phyloP scores from a whole-genome alignment of 495 filamentous ascomycete genomes.

The Parathielavia hyrcaniae region DNA sequence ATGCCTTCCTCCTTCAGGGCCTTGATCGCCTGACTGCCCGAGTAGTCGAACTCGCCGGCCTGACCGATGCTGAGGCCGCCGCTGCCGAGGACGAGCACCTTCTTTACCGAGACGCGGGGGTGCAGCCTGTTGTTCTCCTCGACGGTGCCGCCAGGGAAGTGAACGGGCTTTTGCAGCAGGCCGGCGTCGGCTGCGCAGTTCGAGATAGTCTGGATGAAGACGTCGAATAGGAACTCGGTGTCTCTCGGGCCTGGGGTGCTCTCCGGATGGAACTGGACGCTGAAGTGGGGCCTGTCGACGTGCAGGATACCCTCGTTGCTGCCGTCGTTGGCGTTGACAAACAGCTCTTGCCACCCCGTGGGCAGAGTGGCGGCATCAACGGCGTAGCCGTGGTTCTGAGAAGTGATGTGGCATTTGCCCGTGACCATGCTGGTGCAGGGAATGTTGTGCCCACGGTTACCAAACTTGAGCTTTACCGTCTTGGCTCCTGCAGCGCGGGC shows the following conservation, averaged over 20 bases:
- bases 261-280: constrained; percentile 97
- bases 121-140: constrained; percentile 69
- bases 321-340: constrained; percentile 95
- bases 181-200: constrained; percentile 53
- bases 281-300: constrained; percentile 79
- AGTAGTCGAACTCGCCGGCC: constrained; percentile 97
- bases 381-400: constrained; percentile 94
- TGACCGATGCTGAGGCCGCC: constrained; percentile 95
- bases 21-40: constrained; percentile 92
- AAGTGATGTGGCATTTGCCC: constrained; percentile 96
- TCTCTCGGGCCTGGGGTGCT: constrained; percentile 94
- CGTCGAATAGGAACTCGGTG: constrained; percentile 93
- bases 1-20: constrained; percentile 94
- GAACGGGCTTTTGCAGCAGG: constrained; percentile 61
- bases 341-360: constrained; percentile 79
- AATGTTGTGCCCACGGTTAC: constrained; percentile 97
- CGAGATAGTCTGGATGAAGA: constrained; percentile 82
- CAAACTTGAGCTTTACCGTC: constrained; percentile 96
- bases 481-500: constrained; percentile 82
- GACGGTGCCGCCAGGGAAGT: constrained; percentile 75
- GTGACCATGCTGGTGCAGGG: constrained; percentile 92
- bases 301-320: constrained; percentile 97
- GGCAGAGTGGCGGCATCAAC: constrained; percentile 76
- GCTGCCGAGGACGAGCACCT: constrained; percentile 87
- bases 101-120: constrained; percentile 80